phyloP scores from a whole-genome alignment of 345 rosid genomes.

The Gossypium raimondii region DNA sequence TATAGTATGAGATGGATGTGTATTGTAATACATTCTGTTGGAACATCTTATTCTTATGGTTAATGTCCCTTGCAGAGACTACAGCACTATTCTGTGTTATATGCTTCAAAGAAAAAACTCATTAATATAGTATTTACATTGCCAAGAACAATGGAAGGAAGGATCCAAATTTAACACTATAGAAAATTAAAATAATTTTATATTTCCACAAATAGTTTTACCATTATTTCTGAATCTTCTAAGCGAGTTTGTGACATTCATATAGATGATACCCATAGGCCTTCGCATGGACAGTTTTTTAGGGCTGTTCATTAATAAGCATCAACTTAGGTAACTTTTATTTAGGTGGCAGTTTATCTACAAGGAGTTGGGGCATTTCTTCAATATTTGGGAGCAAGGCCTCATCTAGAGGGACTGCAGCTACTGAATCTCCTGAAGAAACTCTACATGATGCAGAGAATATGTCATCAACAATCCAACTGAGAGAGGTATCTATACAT shows the following conservation, averaged over 20 bases:
- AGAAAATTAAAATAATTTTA: background rate
- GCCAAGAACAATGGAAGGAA: background rate
- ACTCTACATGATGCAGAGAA: constrained; percentile 7
- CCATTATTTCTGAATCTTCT: background rate
- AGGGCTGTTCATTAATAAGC: background rate
- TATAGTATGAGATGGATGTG: background rate
- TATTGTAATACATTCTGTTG: background rate
- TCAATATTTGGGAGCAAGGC: constrained; percentile 28
- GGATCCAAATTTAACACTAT: background rate
- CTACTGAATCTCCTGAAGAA: constrained; percentile 5
- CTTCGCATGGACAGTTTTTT: background rate
- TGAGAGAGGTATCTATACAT: constrained; percentile 26
- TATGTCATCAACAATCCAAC: constrained; percentile 21
- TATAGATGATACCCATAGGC: background rate
- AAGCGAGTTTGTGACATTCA: constrained; percentile 1
- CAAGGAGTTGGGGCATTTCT: constrained; percentile 27
- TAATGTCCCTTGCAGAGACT: background rate
- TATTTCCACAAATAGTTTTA: background rate
- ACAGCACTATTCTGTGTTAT: background rate
- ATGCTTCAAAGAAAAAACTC: background rate
- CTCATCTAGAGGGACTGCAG: constrained; percentile 13
- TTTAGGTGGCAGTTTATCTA: constrained; percentile 28
- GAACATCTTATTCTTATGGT: background rate
- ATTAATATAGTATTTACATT: background rate
- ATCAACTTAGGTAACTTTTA: constrained; percentile 3